Base-by-base conservation (phyloP, 768 basidiomycete species). In the Steccherinum ochraceum region DNA sequence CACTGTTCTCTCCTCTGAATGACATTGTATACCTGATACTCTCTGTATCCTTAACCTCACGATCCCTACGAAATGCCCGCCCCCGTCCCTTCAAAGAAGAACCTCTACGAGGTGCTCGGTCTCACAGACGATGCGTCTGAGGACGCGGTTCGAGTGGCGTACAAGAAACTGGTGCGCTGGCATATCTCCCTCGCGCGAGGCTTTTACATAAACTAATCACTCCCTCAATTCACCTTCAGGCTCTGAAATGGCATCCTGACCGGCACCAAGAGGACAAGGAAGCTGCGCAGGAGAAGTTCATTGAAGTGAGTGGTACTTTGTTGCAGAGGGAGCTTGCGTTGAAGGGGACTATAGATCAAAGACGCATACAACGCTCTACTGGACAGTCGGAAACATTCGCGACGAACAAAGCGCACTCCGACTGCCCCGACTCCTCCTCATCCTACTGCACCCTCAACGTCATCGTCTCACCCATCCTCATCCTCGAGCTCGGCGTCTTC, bases 201-300 rank as follows among this genome's bases (percentile, higher is more conserved):
- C 66, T 50, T n/a, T 59, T 52, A 58, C 45, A 45, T 56, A 58
- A 49, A 64, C 49, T 27, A 16, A 2, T n/a, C 43, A 18, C 41
- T 19, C 19, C 7, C 13, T 16, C 25, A 18, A 18, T 24, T 46
- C 21, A 47, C 26, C 24, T 7, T 53, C 30, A 77, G 83, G 82
- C 80, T 56, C 67, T 84, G 50, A 74, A 72, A 59, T 86, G 83
- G 81, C 82, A 85, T 56, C 82, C 83, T 55, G 82, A 84, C 66
- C 81, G 80, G 53, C 79, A 81, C 64, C 57, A 64, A 19, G 64
- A 70, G 23, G 71, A 76, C 52, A 79, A 76, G 60, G 76, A 81
- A 51, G 62, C 64, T 43, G 79, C 80, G 16, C 75, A 75, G 46
- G 72, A 73, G 56, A 71, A 71, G 58, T 85, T 85, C 64, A 71